Conservation (phyloP, 1,139 yeast genomes). For the Taphrina populina region DNA sequence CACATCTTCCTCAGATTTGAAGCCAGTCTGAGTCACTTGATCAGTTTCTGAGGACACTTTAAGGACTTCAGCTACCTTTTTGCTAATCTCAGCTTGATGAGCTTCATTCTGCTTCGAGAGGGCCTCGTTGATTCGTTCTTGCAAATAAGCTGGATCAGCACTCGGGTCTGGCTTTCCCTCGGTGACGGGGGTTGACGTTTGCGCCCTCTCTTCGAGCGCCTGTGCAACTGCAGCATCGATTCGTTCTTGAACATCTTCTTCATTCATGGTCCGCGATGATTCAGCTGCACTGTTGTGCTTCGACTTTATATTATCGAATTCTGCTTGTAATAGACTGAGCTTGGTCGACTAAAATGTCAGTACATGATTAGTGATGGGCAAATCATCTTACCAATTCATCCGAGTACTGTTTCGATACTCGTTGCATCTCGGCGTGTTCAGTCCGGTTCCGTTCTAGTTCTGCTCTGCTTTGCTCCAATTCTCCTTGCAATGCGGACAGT, state of each 20-base stretch:
- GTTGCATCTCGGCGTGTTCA: slow-evolving; percentile 44
- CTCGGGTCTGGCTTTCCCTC: slow-evolving; percentile 10
- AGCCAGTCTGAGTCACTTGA: no score
- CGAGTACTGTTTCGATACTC: slow-evolving; percentile 45
- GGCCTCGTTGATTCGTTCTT: slow-evolving; percentile 37
- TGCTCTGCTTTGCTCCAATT: slow-evolving; percentile 31
- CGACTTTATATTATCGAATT: slow-evolving; percentile 42
- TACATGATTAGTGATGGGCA: no score
- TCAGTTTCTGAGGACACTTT: slow-evolving; percentile 32
- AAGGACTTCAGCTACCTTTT: slow-evolving; percentile 40
- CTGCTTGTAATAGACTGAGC: no score
- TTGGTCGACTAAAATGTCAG: no score
- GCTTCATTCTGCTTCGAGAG: slow-evolving; percentile 40
- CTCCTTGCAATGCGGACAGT: slow-evolving; percentile 17
- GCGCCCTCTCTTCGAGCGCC: slow-evolving; percentile 34
- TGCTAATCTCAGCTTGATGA: slow-evolving; percentile 39
- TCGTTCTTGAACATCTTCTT: slow-evolving; percentile 40
- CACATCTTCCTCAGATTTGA: no score
- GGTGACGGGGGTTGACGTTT: no score
- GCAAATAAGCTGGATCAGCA: slow-evolving; percentile 33
- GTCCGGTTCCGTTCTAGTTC: slow-evolving; percentile 40
- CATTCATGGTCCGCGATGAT: slow-evolving; percentile 16
- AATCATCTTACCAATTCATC: slow-evolving; percentile 24
- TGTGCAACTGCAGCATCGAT: slow-evolving; percentile 39
- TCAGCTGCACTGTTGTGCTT: slow-evolving; percentile 40